These are phyloP conservation scores for Lachancea dasiensis DNA, from an alignment of 805 yeast species.

Conservation along the genomic window DNA sequence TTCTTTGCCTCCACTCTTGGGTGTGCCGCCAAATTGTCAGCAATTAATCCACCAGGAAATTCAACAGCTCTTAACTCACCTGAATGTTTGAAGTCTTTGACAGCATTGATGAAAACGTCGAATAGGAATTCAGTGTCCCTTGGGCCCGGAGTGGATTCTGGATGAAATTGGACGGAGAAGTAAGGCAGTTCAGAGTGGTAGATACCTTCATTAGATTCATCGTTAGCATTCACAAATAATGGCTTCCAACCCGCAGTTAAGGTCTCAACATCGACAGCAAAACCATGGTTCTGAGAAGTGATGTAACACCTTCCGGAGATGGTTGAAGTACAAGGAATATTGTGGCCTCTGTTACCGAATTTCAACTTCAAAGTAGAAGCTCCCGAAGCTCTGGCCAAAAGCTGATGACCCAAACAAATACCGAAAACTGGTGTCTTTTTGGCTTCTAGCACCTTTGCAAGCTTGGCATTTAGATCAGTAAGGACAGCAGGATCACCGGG, in stretches of 20 bases:
- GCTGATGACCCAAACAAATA: constrained; percentile 97
- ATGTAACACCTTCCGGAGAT: constrained; percentile 95
- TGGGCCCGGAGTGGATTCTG: constrained; percentile 99
- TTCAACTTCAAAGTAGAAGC: constrained; percentile 88
- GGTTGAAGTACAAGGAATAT: constrained; percentile 88
- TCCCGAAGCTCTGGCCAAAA: constrained; percentile 91
- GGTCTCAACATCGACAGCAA: constrained; percentile 82
- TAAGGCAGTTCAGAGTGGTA: constrained; percentile 81
- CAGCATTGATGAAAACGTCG: constrained; percentile 84
- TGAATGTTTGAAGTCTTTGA: constrained; percentile 55
- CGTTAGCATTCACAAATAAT: constrained; percentile 91
- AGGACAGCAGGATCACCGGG: constrained; percentile 98
- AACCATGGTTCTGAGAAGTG: constrained; percentile 98
- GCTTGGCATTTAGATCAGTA: constrained; percentile 55
- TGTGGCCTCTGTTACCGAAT: constrained; percentile 99
- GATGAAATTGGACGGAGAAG: constrained; percentile 98
- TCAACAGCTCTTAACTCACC: constrained; percentile 57
- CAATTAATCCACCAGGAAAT: constrained; percentile 85
- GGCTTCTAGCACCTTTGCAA: constrained; percentile 51
- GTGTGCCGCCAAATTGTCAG: constrained; percentile 65
- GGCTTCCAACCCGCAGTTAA: constrained; percentile 83
- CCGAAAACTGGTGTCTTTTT: constrained; percentile 90
- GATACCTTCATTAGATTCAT: constrained; percentile 97
- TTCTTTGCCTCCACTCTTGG: constrained; percentile 84
- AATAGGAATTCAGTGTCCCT: constrained; percentile 96